Base-by-base conservation (phyloP, 129 eudicot species). In the Pittosporum tobira region DNA sequence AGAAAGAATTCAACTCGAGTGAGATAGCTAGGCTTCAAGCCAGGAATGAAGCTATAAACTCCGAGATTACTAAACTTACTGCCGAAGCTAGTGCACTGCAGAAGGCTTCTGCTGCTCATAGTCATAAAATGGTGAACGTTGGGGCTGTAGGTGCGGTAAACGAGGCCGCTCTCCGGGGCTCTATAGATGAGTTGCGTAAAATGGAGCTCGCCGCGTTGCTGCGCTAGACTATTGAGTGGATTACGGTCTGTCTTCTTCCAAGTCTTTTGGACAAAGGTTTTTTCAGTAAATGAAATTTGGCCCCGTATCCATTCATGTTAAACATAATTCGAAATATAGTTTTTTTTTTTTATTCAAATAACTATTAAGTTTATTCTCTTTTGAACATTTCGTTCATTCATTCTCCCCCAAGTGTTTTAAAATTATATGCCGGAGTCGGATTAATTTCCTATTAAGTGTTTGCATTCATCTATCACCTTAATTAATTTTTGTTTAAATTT, bases 11-110 rank as follows among this genome's bases (percentile, higher is more conserved):
- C 22, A 52, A 14, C 0, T 4, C 15, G 21, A 25, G 37, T 1
- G 59, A 52, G 59, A 15, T 52, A 3, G 40, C 10, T 52, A 52
- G 38, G 37, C 59, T 52, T 27, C 14, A 0, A 30, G 59, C 59
- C 21, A 52, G 59, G 59, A 26, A 5, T 16, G 11, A 52, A 27
- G 59, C 27, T 16, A 27, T 52, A 27, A 22, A 52, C 37, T 52
- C 21, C 16, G 59, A 52, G 13, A 27, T 52, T 0, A 5, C 59
- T 20, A 27, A 19, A 28, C 1, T 14, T 16, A 1, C 38, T 27
- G 23, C 59, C 0, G 59, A 52, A 28, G 59, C 40, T 0, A 22
- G n/a, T 52, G 59, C 59, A 1, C 26, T 52, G 59, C 37, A 52
- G 15, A 27, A 52, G 3, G 40, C 38, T 52, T 25, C 40, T 25